Evolutionary conservation across 768 basidiomycete species (phyloP).

Genomic region (Lactarius vividus): DNA sequence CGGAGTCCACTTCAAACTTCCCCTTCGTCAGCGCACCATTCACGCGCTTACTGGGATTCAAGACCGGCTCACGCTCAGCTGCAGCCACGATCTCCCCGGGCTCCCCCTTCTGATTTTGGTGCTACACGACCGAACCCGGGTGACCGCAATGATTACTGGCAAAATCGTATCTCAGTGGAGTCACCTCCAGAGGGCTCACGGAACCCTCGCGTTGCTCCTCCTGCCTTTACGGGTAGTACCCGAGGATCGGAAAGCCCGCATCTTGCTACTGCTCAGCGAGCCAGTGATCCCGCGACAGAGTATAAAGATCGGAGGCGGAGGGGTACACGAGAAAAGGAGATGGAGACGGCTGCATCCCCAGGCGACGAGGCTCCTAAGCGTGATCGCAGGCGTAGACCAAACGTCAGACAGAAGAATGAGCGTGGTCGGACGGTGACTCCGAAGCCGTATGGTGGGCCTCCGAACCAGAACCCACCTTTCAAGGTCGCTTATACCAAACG

Average conservation of each 20-base stretch:
- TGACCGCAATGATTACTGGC: constrained; percentile 21
- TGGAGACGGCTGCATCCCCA: constrained; percentile 20
- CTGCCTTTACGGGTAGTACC: constrained; percentile 33
- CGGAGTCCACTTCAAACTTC: constrained; percentile 45
- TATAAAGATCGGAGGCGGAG: constrained; percentile 46
- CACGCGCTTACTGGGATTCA: constrained; percentile 57
- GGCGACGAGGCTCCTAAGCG: constrained; percentile 49
- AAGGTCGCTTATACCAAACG: constrained; percentile 34
- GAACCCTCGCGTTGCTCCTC: constrained; percentile 32
- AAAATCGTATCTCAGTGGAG: constrained; percentile 11
- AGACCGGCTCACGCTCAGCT: constrained; percentile 40
- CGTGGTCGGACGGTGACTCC: constrained; percentile 46
- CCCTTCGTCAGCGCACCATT: constrained; percentile 53
- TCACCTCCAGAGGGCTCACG: constrained; percentile 30
- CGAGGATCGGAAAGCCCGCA: constrained; percentile 62
- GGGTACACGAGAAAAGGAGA: constrained; percentile 26
- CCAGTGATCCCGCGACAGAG: constrained; percentile 41
- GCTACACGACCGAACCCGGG: constrained; percentile 13
- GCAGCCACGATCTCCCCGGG: constrained; percentile 31
- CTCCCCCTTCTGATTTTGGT: constrained; percentile 8
- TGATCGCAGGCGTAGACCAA: constrained; percentile 51
- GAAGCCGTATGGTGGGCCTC: constrained; percentile 35
- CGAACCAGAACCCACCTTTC: constrained; percentile 28
- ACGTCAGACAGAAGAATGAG: constrained; percentile 44
- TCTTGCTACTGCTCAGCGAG: constrained; percentile 31